Evolutionary conservation across 1,139 yeast species (phyloP), one percentile per base, ranked within the genome.

Genomic region (Williopsis jadinii): DNA sequence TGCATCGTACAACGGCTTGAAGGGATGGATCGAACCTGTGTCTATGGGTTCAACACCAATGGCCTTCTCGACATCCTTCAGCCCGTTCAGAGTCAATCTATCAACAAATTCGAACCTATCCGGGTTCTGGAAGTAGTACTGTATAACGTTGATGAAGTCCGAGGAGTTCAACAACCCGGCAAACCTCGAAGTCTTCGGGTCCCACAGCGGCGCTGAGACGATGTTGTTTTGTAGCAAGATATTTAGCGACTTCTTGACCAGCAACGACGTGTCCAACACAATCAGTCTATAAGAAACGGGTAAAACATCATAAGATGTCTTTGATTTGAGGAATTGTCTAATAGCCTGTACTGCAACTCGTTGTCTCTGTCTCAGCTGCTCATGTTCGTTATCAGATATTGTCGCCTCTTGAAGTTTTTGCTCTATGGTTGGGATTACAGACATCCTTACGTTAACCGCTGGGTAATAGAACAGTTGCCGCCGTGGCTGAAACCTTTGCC

Each of bases 171-270:
- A 70, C 48, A 94, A 73, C 4, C 99, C 99, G 2, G 97, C 97
- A 67, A 92, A 94, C 54, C 86, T 72, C 15, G 95, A 84, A 6
- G 85, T 82, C 57, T 83, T 77, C 45, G 88, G 84, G 62, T 92
- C 86, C 99, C 99, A 94, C 46, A 94, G 70, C 3, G 99, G 98
- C 3, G 98, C 98, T 38, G 95, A 83, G 29, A 94, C 97, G 55
- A 94, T 87, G 58, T 87, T 86, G 61, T 94, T 94, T 59, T 94
- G 98, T 41, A 92, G 70, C 49, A 94, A 68, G 34, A 94, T 90
- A 50, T 88, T 88, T 57, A 94, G 72, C 9, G 97, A 86, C 58
- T 92, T 87, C 63, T 92, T 92, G 36, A 94, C 95, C 45, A 88
- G 68, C 41, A 94, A 68, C 8, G 96, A 80, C 2, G 97, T 90